Evolutionary conservation across 2,329 filamentous ascomycete species (phyloP), one percentile per base, ranked within the genome.

Genomic region (Stagonosporopsis chrysanthemi): DNA sequence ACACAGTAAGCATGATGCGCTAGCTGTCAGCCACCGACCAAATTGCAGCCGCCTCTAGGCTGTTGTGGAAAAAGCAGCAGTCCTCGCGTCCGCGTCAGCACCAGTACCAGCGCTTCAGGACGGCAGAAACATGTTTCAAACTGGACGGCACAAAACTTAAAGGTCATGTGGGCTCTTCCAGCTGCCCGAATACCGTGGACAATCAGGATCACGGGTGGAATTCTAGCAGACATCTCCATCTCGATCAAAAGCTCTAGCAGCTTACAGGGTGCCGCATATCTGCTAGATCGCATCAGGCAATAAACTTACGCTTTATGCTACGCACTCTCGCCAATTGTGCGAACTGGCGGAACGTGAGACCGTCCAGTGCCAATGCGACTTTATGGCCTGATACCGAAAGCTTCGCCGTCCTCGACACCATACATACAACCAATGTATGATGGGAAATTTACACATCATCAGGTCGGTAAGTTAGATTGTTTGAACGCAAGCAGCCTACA

Each of bases 1-100:
- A 41, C 35, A 29, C 23, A 56, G 47, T 56, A 47, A 56, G 47
- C 42, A 50, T 46, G 42, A 35, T 17, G 35, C 50, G 36, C 53
- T 23, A 23, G 12, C 4, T 46, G 35, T 56, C 53, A 56, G 52
- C 46, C 52, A 50, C 40, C 0, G n/a, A 40, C 19, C 52, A 40
- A 4, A 33, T 11, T 11, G 15, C 9, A 17, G 33, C 4, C 3
- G 17, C 17, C 4, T 19, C 19, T 23, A 24, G 31, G 7, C 31
- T 14, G 4, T n/a, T 33, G n/a, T 4, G 2, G 19, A 12, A 4
- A 19, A 24, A 22, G 38, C 38, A 41, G 7, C 38, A 41, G 11
- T 41, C 22, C 19, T 26, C 4, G 19, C 38, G 19, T 23, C 9
- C 19, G 19, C 14, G 19, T 19, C 19, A 19, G 19, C 19, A 19